Percentiles rank a stretch among this genome's conserved stretches.
Evolutionary conservation across 169 alveolate species (phyloP).

Genomic region (Theileria parva): DNA sequence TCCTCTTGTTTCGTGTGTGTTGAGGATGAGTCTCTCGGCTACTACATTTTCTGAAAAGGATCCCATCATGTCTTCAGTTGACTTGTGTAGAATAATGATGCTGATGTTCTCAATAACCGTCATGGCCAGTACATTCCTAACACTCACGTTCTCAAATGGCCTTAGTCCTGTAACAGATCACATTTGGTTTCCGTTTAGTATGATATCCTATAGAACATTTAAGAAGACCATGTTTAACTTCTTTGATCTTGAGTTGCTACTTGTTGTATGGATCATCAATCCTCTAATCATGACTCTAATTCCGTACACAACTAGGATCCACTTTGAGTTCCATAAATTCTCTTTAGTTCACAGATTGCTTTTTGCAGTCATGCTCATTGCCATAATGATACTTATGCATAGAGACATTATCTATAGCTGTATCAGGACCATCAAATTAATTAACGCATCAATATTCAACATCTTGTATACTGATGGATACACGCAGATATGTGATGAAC

Average conservation of each 20-base stretch:
- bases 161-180: neutral
- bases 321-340: conserved; percentile 5
- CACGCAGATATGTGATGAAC: neutral
- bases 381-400: neutral
- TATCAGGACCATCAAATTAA: neutral
- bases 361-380: neutral
- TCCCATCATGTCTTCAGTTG: conserved; percentile 4
- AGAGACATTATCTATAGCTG: neutral
- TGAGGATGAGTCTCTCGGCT: neutral
- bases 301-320: conserved; percentile 7
- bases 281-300: neutral
- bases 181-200: neutral
- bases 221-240: conserved; percentile 8
- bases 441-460: neutral
- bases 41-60: neutral
- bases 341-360: neutral
- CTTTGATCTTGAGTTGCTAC: neutral
- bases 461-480: neutral
- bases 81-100: conserved; percentile 2
- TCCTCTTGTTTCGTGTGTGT: neutral
- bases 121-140: neutral
- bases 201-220: neutral
- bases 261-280: conserved; percentile 2
- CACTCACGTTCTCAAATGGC: neutral
- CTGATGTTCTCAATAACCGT: neutral